phyloP scores from a whole-genome alignment of 2,329 filamentous ascomycete species.

The Aspergillaceae sp. region DNA sequence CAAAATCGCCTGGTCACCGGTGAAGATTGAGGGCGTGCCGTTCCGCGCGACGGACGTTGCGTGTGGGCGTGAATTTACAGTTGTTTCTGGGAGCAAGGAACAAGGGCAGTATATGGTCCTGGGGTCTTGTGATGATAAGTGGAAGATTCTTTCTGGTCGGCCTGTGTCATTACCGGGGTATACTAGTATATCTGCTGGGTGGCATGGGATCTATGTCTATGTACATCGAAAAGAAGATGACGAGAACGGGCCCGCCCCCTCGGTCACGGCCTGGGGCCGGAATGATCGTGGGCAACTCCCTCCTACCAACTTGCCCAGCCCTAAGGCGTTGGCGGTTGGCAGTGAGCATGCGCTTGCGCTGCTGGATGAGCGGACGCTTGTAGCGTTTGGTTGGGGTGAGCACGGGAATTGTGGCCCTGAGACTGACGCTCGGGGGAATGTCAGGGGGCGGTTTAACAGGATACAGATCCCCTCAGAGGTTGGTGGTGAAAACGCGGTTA shows the following conservation, averaged over 20 bases:
- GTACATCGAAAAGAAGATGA: conserved; percentile 44
- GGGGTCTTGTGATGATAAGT: conserved; percentile 60
- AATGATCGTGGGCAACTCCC: conserved; percentile 77
- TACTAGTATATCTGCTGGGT: conserved; percentile 65
- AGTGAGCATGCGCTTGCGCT: conserved; percentile 84
- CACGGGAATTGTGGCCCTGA: conserved; percentile 87
- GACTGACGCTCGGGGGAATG: conserved; percentile 53
- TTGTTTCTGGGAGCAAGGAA: conserved; percentile 49
- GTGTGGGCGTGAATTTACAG: conserved; percentile 81
- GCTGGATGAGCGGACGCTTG: conserved; percentile 54
- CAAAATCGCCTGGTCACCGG: conserved; percentile 50
- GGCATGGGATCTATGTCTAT: conserved; percentile 75
- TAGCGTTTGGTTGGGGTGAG: conserved; percentile 95
- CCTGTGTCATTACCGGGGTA: conserved; percentile 41
- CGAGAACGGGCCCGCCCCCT: conserved; percentile 37
- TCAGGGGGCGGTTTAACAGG: conserved; percentile 60
- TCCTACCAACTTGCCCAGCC: conserved; percentile 50
- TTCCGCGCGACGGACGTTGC: conserved; percentile 61
- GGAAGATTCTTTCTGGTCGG: conserved; percentile 51
- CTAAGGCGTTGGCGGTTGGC: conserved; percentile 64
- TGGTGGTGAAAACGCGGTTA: conserved; percentile 45
- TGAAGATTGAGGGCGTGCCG: conserved; percentile 48
- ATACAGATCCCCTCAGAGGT: conserved; percentile 49
- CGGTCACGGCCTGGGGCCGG: conserved; percentile 66
- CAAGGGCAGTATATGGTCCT: conserved; percentile 58